Base-by-base conservation (phyloP, 2,329 filamentous ascomycete species). In the Fusarium xyrophilum region DNA sequence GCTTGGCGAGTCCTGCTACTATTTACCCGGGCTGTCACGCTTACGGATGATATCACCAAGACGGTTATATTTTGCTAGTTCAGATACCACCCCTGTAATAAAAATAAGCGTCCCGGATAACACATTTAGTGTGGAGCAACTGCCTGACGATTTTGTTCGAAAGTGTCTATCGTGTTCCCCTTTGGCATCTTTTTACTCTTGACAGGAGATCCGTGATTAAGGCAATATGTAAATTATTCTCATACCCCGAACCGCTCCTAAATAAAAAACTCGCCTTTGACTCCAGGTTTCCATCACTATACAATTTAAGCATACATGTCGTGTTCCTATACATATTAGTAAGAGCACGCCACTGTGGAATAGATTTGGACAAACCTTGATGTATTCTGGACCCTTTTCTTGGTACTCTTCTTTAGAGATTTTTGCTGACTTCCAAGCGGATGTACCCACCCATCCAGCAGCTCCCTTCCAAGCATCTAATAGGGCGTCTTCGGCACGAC, bases 381-480 rank as follows among this genome's bases (percentile, higher is more conserved):
- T 86, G 82, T 98, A 98, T 73, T 98, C 95, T 25, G 89, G 85
- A 2, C 96, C 96, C 83, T 97, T 97, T 83, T 99, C 96, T 72
- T 88, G 79, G 80, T 93, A 99, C 79, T 98, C 96, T 70, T 91
- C 90, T 73, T 86, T 88, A 3, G 90, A 91, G 42, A 99, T 86
- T 65, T 88, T 90, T 7, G 88, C 88, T 36, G 82, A 79, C 76
- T 85, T 88, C 80, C 89, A 89, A 23, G 84, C 84, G 33, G 82
- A 76, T 2, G 85, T 84, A 15, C 86, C 84, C 21, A 90, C 91
- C 95, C 96, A 99, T 65, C 87, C 85, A 15, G 96, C 95, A 2
- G 96, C 96, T 11, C 96, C 96, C 78, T 86, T 92, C 96, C 96
- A 99, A 6, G 95, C 92, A 83, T 99, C 96, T 36, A 96, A 82